A percentile compares a stretch with the other conserved stretches of the same genome.
These are phyloP conservation scores for Cordyceps cateniannulata DNA, from an alignment of 2,329 filamentous ascomycete genomes.

Conservation along the genomic window DNA sequence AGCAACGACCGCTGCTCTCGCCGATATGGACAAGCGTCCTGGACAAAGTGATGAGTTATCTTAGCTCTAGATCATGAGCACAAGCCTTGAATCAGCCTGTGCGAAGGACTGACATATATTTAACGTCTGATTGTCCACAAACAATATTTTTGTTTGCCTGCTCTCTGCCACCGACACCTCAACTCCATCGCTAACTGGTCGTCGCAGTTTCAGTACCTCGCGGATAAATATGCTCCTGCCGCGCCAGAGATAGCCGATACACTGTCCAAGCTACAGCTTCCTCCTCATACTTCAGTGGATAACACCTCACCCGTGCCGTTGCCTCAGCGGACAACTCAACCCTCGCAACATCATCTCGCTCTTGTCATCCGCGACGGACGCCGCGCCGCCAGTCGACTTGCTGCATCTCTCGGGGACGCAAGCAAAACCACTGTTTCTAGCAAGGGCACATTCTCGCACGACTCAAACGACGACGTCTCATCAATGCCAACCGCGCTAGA, in stretches of 20 bases:
- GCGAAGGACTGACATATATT: slow-evolving; percentile 53
- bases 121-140: slow-evolving; percentile 26
- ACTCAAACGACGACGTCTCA: slow-evolving; percentile 39
- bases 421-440: slow-evolving; percentile 47
- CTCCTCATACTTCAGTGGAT: slow-evolving; percentile 44
- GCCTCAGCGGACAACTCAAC: slow-evolving; percentile 38
- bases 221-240: slow-evolving; percentile 61
- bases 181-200: neutral
- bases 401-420: slow-evolving; percentile 37
- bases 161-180: neutral
- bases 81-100: slow-evolving; percentile 37
- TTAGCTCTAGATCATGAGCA: slow-evolving; percentile 87
- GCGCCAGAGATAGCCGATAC: slow-evolving; percentile 61
- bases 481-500: slow-evolving; percentile 65
- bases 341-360: slow-evolving; percentile 48
- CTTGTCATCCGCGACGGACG: slow-evolving; percentile 59
- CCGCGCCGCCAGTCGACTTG: slow-evolving; percentile 48
- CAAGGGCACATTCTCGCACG: slow-evolving; percentile 40
- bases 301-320: slow-evolving; percentile 47
- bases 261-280: slow-evolving; percentile 59
- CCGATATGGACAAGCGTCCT: slow-evolving; percentile 9
- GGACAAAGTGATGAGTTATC: slow-evolving; percentile 34
- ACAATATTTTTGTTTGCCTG: slow-evolving; percentile 13
- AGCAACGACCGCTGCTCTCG: slow-evolving; percentile 13
- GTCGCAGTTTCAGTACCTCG: slow-evolving; percentile 54